These are phyloP conservation scores for Gloeopeniophorella convolvens DNA, from an alignment of 768 basidiomycete genomes.

Conservation along the genomic window DNA sequence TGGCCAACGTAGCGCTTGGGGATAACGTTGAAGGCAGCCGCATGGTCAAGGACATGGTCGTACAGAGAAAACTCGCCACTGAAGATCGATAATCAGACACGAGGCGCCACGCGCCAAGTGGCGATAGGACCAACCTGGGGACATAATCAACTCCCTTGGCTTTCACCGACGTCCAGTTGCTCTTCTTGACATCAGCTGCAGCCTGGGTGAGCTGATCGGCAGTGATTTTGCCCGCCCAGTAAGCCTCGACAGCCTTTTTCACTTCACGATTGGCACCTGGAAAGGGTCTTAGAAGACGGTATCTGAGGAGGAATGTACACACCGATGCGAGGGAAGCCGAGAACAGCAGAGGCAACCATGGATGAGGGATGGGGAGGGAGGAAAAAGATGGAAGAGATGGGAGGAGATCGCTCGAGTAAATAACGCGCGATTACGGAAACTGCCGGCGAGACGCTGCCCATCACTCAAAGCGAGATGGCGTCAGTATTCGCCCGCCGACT, in stretches of 20 bases:
- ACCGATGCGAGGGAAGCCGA: slow-evolving; percentile 93
- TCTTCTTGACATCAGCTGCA: slow-evolving; percentile 82
- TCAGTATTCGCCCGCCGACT: too few relatives aligned
- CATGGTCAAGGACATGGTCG: slow-evolving; percentile 98
- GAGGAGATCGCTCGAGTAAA: slow-evolving; percentile 14
- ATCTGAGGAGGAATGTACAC: slow-evolving; percentile 19
- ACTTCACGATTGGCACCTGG: slow-evolving; percentile 92
- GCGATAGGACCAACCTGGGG: slow-evolving; percentile 77
- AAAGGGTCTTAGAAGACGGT: slow-evolving; percentile 1
- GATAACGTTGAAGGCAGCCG: slow-evolving; percentile 92
- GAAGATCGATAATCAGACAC: slow-evolving; percentile 17
- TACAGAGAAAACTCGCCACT: slow-evolving; percentile 99
- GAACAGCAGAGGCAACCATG: slow-evolving; percentile 79
- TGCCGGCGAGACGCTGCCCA: too few relatives aligned
- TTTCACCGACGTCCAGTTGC: slow-evolving; percentile 84
- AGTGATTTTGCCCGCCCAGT: slow-evolving; percentile 91
- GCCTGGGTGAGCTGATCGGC: slow-evolving; percentile 84
- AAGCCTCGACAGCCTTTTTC: slow-evolving; percentile 97
- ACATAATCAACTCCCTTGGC: slow-evolving; percentile 80
- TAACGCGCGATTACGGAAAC: slow-evolving; percentile 1
- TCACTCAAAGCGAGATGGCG: too few relatives aligned
- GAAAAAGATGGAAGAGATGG: slow-evolving; percentile 20
- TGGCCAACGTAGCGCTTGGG: slow-evolving; percentile 89
- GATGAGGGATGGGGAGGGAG: slow-evolving; percentile 22
- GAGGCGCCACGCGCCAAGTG: slow-evolving; percentile 17